Conservation (phyloP, 1,284 basidiomycete species). For the Moniliophthora roreri region DNA sequence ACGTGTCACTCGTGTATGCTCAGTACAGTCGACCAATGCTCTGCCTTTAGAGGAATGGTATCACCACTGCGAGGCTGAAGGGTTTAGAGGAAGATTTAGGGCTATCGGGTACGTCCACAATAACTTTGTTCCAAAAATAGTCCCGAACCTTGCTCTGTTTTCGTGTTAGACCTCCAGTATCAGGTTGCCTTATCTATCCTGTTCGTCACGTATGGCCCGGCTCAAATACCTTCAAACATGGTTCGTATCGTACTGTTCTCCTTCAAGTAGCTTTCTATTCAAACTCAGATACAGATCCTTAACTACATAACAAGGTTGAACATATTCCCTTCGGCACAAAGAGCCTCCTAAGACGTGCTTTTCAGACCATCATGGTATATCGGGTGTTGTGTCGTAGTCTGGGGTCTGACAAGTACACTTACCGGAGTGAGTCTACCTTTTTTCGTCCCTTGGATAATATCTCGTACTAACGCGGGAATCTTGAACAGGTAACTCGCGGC, state of each 20-base stretch:
- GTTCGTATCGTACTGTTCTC: slow-evolving; percentile 27
- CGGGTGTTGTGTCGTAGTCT: slow-evolving; percentile 54
- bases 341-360: not conserved
- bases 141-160: not conserved
- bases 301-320: too few relatives aligned
- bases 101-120: slow-evolving; percentile 46
- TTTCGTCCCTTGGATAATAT: too few relatives aligned
- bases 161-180: slow-evolving; percentile 56
- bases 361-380: slow-evolving; percentile 63
- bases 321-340: not conserved
- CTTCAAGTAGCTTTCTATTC: too few relatives aligned
- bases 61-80: slow-evolving; percentile 59
- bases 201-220: slow-evolving; percentile 59
- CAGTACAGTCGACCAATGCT: too few relatives aligned
- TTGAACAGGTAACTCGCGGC: slow-evolving; percentile 55
- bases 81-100: slow-evolving; percentile 59
- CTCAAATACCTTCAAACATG: slow-evolving; percentile 69
- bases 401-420: slow-evolving; percentile 62
- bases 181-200: slow-evolving; percentile 57
- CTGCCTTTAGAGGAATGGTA: slow-evolving; percentile 47
- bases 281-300: too few relatives aligned
- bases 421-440: slow-evolving; percentile 46
- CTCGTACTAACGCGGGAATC: not conserved
- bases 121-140: not conserved
- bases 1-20: too few relatives aligned